Percentiles rank a stretch among this genome's conserved stretches.
Conservation (phyloP, 108 stramenopile genomes). For the Cyclotella distinguenda region DNA sequence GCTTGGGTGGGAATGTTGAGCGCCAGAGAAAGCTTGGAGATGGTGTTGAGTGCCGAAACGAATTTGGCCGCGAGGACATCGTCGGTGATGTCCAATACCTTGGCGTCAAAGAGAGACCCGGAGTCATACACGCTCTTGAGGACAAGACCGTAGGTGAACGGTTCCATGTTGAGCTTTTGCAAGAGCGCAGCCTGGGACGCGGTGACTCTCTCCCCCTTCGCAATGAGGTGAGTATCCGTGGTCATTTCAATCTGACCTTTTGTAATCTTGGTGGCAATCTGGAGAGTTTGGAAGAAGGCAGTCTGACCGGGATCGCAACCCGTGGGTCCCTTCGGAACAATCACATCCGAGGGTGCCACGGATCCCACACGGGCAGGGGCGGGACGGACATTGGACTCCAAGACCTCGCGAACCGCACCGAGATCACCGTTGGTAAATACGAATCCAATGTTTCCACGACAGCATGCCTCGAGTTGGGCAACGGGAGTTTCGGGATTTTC, state of each 20-base stretch:
- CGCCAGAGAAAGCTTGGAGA: slow-evolving; percentile 89
- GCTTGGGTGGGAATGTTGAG: slow-evolving; percentile 93
- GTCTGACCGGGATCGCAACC: slow-evolving; percentile 99
- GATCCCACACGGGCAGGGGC: slow-evolving; percentile 97
- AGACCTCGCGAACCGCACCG: slow-evolving; percentile 76
- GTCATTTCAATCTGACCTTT: slow-evolving; percentile 98
- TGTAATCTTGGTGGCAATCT: slow-evolving; percentile 99
- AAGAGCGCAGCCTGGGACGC: slow-evolving; percentile 92
- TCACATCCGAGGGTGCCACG: slow-evolving; percentile 89
- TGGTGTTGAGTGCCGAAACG: slow-evolving; percentile 68
- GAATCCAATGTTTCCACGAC: slow-evolving; percentile 98
- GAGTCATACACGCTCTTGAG: slow-evolving; percentile 93
- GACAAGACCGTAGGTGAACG: slow-evolving; percentile 96
- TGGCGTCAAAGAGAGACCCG: slow-evolving; percentile 96
- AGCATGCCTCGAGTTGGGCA: slow-evolving; percentile 64
- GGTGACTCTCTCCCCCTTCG: slow-evolving; percentile 91
- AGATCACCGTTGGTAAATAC: slow-evolving; percentile 99
- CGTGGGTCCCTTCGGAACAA: slow-evolving; percentile 97
- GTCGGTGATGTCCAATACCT: slow-evolving; percentile 95
- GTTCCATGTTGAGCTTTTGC: slow-evolving; percentile 95
- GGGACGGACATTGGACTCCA: slow-evolving; percentile 91
- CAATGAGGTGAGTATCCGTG: slow-evolving; percentile 90
- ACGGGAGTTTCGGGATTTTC: slow-evolving; percentile 92
- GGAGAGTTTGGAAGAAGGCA: slow-evolving; percentile 98
- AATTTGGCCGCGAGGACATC: slow-evolving; percentile 92